Evolutionary conservation across 2,329 filamentous ascomycete genomes (phyloP), one percentile per base, ranked within the genome.

Genomic region (Paecilomyces sp.): DNA sequence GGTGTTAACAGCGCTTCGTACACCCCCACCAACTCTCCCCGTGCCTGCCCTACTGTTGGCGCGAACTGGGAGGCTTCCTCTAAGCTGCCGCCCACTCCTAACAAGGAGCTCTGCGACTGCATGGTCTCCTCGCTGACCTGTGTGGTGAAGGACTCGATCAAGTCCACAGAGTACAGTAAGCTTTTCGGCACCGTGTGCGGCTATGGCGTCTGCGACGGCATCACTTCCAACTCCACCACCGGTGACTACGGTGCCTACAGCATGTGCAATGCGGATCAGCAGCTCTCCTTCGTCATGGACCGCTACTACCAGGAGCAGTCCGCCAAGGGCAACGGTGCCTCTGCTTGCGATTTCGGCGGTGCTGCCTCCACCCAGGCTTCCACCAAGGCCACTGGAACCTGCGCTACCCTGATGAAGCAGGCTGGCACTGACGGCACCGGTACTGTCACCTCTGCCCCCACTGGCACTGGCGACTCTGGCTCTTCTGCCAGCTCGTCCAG

Each of bases 81-180:
- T 52, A 80, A 78, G 60, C 90, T 99, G 34, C 94, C 94, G 31
- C 93, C 92, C 9, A 85, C 84, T 9, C 92, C 92, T 64, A 91
- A 97, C 78, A 71, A 84, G 54, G 71, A 85, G 53, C 86, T 96
- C 54, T 99, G 94, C 83, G 76, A 81, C 60, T 99, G 94, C 85
- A 96, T 96, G 90, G 83, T 85, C 74, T 80, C 84, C 64, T 86
- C 85, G 52, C 79, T 96, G 60, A 78, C 80, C 60, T 99, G 94
- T 78, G 82, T 83, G 30, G 85, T 91, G 62, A 79, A 83, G 54
- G 75, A 81, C 54, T 75, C 76, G 66, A 77, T 91, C 28, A 78
- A 83, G 64, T 73, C 79, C 56, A 80, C 86, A 57, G 77, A 85
- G 59, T 88, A 85, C 68, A 84, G 83, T 55, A 77, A 82, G 15